Evolutionary conservation across 257 asterid genomes (phyloP), one percentile per base, ranked within the genome.

Genomic region (Nicotiana obtusifolia): DNA sequence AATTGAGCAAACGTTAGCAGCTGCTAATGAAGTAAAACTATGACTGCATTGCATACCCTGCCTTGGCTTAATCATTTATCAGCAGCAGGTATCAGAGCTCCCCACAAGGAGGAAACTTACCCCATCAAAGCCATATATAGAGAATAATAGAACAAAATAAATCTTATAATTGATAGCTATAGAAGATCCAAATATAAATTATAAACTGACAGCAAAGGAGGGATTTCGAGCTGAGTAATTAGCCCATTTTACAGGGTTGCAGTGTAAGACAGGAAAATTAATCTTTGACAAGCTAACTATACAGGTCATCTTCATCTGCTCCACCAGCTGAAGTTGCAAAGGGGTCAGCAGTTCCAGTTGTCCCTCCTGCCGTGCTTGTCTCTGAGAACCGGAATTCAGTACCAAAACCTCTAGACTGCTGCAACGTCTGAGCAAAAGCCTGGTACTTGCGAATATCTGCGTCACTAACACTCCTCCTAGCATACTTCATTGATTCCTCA

Each of bases 401-500:
- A 2, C 95, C 93, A 1, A 89, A 88, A 41, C 95, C 92, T 85
- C 95, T 88, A 1, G 95, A 89, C 82, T 91, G 93, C 77, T 88
- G 95, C 89, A 91, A 86, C 7, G 92, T 89, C 88, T 88, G 93
- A 4, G 93, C 91, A 10, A 91, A 89, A 13, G 86, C 81, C 86
- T 91, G 92, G 80, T 91, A 89, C 85, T 89, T 91, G 82, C 91
- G 88, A 28, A 89, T 91, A 65, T 89, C 93, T 1, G 89, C 90
- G 0, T 88, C 90, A 22, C 91, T 89, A 37, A 91, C 93, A 56
- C 91, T 89, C 82, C 92, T 81, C 31, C 94, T 62, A 4, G 94
- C 93, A 49, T 78, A 91, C 88, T 89, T 89, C 93, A 89, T 91
- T 0, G 95, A 89, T 60, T 91, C 95, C 67, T 90, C 93, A 17